Conservation (phyloP, 176 grass and related monocot genomes). For the Microstegium vimineum region DNA sequence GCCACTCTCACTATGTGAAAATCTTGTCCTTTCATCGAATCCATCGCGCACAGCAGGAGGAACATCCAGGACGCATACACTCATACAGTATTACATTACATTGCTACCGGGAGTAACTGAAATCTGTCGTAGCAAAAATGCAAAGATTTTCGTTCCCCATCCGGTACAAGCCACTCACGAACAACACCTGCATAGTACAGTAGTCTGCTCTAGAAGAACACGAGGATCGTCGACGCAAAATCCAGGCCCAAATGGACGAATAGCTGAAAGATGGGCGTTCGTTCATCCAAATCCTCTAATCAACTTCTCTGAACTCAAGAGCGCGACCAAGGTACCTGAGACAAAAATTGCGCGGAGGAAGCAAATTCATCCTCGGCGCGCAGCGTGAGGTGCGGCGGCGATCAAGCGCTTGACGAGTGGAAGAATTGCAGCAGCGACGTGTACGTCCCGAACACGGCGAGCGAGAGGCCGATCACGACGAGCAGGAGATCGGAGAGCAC, state of each 20-base stretch:
- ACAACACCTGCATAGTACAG: conserved; percentile 12
- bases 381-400: neutral
- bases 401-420: conserved; percentile 45
- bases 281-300: conserved; percentile 6
- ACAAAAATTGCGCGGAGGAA: neutral
- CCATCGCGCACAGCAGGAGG: conserved; percentile 18
- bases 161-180: neutral
- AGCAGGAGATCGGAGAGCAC: conserved; percentile 44
- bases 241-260: conserved; percentile 34
- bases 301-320: neutral
- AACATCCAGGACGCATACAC: conserved; percentile 32
- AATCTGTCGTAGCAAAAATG: conserved; percentile 25
- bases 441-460: conserved; percentile 82
- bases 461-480: conserved; percentile 39
- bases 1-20: neutral
- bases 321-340: neutral
- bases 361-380: neutral
- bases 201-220: neutral
- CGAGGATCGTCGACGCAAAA: too few species aligned
- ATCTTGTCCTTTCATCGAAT: conserved; percentile 39
- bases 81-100: neutral
- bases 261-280: neutral
- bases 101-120: neutral
- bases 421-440: conserved; percentile 82
- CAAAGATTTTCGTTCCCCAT: conserved; percentile 21